Base-by-base conservation (phyloP, 768 basidiomycete species). In the Epithele typhae region DNA sequence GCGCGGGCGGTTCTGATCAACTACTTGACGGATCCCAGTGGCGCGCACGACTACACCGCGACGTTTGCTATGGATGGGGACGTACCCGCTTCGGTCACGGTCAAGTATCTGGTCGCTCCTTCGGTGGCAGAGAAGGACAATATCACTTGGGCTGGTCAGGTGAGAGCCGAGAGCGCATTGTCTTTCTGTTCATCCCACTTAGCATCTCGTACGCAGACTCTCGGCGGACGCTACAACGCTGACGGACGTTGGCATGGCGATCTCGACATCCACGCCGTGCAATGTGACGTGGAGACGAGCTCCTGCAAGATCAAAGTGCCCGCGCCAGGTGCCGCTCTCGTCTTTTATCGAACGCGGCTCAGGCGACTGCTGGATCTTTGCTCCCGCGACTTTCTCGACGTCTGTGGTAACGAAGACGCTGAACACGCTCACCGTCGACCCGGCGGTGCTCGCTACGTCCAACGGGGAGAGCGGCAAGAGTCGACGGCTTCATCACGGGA, bases 61-160 rank as follows among this genome's bases (percentile, higher is more conserved):
- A 73, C 67, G 7, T 66, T 89, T 35, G 63, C 72, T 8, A 57
- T 79, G 19, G 72, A 65, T 5, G 76, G 72, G 2, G 68, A 67
- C 5, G 68, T 62, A 0, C 80, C 79, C 2, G 43, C 68, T 6
- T 64, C 66, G n/a, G 76, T 84, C 18, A 67, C 66, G 45, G 76
- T 81, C 57, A 79, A 79, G 67, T 86, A 82, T 56, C 68, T 85
- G 22, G 45, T 53, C 0, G 81, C 85, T 0, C 56, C 67, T 0
- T 75, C 75, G 1, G 79, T 86, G 3, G 66, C 77, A 1, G 74
- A 78, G 45, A 81, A 77, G 57, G 70, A 66, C 48, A 80, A 86
- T 56, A 78, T 88, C 49, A 82, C 78, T 0, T 90, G 87, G 87
- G 88, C 84, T 4, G 79, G 79, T 4, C 88, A 86, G 67, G 82